Percentiles rank a stretch among this genome's conserved stretches.
phyloP scores from a whole-genome alignment of 352 stramenopile genomes.

The Phytopythium aichiense region DNA sequence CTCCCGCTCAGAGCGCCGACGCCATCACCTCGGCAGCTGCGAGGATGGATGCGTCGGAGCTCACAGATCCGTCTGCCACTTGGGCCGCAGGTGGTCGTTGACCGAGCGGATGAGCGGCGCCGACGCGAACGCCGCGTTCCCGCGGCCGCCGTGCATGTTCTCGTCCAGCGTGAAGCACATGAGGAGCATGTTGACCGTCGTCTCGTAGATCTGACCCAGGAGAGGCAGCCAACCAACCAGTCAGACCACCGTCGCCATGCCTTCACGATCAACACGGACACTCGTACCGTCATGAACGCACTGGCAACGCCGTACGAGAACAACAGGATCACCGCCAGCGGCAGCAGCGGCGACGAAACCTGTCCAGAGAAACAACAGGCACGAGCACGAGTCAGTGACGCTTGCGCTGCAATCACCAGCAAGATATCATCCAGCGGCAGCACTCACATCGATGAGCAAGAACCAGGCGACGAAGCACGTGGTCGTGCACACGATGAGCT shows the following conservation, averaged over 20 bases:
- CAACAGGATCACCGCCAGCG: conserved; percentile 55
- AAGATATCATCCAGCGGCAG: neutral
- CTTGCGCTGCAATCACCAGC: too few relatives aligned
- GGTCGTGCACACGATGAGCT: conserved; percentile 69
- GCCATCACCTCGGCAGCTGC: neutral
- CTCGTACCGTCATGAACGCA: conserved; percentile 72
- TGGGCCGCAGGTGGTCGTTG: conserved; percentile 78
- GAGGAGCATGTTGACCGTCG: conserved; percentile 80
- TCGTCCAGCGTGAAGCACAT: conserved; percentile 86
- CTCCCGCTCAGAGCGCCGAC: neutral
- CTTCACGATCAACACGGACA: neutral
- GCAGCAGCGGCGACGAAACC: conserved; percentile 57
- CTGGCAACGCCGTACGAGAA: conserved; percentile 79
- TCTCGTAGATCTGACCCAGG: conserved; percentile 71
- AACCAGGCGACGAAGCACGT: conserved; percentile 71
- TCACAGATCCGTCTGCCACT: conserved; percentile 80
- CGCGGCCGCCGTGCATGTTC: conserved; percentile 72
- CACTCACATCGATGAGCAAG: conserved; percentile 57
- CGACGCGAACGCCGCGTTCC: conserved; percentile 61
- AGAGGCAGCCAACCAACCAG: neutral
- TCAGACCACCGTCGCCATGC: neutral
- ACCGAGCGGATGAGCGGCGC: conserved; percentile 65
- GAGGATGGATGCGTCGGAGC: neutral
- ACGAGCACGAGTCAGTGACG: neutral
- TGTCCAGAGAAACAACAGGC: conserved; percentile 5